These are phyloP conservation scores for Diaporthe sp. DNA, from an alignment of 2,329 filamentous ascomycete species.

Conservation along the genomic window DNA sequence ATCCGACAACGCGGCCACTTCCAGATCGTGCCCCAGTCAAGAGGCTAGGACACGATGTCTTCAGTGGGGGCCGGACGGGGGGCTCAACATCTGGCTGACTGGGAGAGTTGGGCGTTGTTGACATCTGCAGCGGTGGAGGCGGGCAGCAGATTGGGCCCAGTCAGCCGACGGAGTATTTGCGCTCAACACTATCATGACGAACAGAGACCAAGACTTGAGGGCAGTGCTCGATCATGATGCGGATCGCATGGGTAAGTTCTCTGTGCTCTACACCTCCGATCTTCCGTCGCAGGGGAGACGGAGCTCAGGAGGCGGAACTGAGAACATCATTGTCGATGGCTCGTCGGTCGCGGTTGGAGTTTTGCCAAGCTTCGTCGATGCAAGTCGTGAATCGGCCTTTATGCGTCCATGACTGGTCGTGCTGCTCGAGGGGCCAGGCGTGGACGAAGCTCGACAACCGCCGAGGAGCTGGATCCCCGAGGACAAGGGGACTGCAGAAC, in stretches of 20 bases:
- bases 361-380: background rate
- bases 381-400: background rate
- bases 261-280: slow-evolving; percentile 36
- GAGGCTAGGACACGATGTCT: background rate
- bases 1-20: slow-evolving; percentile 36
- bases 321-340: slow-evolving; percentile 26
- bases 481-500: slow-evolving; percentile 1
- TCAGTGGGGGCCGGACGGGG: slow-evolving; percentile 36
- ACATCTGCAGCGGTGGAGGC: background rate
- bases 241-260: slow-evolving; percentile 30
- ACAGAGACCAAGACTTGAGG: background rate
- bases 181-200: slow-evolving; percentile 33
- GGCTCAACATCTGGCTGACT: slow-evolving; percentile 37
- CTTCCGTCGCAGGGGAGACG: slow-evolving; percentile 32
- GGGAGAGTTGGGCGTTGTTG: background rate
- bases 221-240: background rate
- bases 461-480: slow-evolving; percentile 23
- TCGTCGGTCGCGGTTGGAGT: slow-evolving; percentile 6
- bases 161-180: slow-evolving; percentile 33
- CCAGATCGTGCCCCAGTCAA: slow-evolving; percentile 11
- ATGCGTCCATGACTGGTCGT: background rate
- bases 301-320: slow-evolving; percentile 33
- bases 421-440: background rate
- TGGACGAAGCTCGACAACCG: background rate
- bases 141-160: slow-evolving; percentile 7